phyloP scores from a whole-genome alignment of 2,329 filamentous ascomycete species.

The Aspergillus sp. region DNA sequence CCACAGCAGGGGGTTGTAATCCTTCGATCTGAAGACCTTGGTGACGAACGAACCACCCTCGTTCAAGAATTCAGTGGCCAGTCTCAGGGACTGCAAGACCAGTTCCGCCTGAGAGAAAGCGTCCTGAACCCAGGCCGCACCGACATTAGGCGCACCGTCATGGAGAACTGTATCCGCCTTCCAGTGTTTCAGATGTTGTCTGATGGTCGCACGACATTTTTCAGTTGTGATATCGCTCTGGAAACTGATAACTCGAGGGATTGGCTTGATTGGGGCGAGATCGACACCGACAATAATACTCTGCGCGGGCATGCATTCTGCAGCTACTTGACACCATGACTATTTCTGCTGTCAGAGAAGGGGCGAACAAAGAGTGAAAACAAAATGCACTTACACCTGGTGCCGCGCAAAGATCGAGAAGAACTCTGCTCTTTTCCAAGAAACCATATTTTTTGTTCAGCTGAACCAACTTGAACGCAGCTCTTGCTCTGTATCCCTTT shows the following conservation, averaged over 20 bases:
- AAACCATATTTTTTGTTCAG: conserved; percentile 99
- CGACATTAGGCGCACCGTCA: conserved; percentile 95
- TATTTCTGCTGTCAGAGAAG: conserved; percentile 30
- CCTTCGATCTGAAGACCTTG: conserved; percentile 95
- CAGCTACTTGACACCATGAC: conserved; percentile 95
- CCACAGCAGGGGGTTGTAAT: conserved; percentile 94
- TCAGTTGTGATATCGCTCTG: conserved; percentile 98
- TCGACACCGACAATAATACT: conserved; percentile 93
- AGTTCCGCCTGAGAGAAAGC: conserved; percentile 96
- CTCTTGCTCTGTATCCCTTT: conserved; percentile 92
- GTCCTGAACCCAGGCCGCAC: conserved; percentile 97
- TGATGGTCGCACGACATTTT: conserved; percentile 85
- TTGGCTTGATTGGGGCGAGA: conserved; percentile 90
- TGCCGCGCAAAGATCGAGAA: conserved; percentile 95
- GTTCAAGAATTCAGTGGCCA: conserved; percentile 87
- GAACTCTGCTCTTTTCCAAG: conserved; percentile 90
- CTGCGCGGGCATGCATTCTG: conserved; percentile 86
- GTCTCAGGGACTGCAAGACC: conserved; percentile 81
- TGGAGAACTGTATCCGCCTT: conserved; percentile 95
- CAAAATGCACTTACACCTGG: conserved; percentile 64
- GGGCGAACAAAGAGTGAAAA: conserved; percentile 1
- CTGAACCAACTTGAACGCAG: conserved; percentile 96
- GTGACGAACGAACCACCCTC: conserved; percentile 93
- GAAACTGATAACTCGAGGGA: conserved; percentile 89
- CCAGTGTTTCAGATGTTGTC: conserved; percentile 88